Evolutionary conservation across 2,329 filamentous ascomycete species (phyloP).

Genomic region (Leptoxyphium fumago): DNA sequence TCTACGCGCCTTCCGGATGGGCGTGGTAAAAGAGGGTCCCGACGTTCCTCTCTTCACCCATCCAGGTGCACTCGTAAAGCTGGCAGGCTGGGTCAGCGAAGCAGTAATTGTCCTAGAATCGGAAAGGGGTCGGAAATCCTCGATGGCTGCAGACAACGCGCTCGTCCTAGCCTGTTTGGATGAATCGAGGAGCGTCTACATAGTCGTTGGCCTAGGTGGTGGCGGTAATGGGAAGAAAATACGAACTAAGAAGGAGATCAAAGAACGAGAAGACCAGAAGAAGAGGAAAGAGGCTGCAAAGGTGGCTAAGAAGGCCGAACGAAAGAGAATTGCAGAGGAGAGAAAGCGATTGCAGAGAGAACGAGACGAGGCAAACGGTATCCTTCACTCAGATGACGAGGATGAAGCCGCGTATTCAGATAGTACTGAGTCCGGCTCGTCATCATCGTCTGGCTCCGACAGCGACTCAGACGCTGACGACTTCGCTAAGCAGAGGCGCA

Average conservation of each 20-base stretch:
- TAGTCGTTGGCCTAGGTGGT: conserved; percentile 84
- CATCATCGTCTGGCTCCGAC: conserved; percentile 25
- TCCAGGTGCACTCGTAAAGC: conserved; percentile 79
- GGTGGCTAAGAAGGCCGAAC: conserved; percentile 35
- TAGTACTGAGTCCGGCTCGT: conserved; percentile 35
- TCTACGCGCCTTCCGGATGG: conserved; percentile 83
- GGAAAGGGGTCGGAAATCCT: conserved; percentile 56
- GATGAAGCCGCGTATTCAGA: conserved; percentile 35
- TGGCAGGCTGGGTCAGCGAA: conserved; percentile 80
- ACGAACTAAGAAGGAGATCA: conserved; percentile 18
- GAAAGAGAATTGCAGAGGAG: conserved; percentile 41
- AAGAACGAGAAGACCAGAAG: conserved; percentile 49
- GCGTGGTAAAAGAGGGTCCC: conserved; percentile 85
- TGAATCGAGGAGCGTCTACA: conserved; percentile 72
- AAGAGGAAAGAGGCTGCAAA: conserved; percentile 41
- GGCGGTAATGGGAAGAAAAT: conserved; percentile 53
- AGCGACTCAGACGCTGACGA: conserved; percentile 28
- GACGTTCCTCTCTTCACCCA: conserved; percentile 87
- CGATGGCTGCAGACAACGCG: conserved; percentile 42
- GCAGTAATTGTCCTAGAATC: conserved; percentile 81
- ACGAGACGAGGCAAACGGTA: conserved; percentile 41
- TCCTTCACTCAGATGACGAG: conserved; percentile 28
- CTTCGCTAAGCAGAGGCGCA: conserved; percentile 39
- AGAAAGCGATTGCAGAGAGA: conserved; percentile 44
- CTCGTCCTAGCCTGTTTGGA: conserved; percentile 84